Evolutionary conservation across 176 grass and related monocot species (phyloP).

Genomic region (Musa itinerans): DNA sequence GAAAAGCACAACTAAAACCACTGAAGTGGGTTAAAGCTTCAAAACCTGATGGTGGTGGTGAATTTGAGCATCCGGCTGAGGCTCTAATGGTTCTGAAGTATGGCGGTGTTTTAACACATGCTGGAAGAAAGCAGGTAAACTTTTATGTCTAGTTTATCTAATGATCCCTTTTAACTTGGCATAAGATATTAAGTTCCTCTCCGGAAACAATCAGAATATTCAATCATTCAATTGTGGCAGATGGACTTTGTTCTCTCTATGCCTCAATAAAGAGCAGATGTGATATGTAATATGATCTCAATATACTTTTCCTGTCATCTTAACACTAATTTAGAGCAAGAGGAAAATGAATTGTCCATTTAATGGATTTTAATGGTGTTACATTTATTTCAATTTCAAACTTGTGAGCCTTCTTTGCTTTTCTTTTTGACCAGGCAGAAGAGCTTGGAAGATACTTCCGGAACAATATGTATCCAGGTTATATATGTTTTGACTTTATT

Average conservation of each 20-base stretch:
- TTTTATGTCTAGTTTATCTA: slow-evolving; percentile 10
- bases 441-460: slow-evolving; percentile 91
- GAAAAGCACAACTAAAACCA: slow-evolving; percentile 93
- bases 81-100: slow-evolving; percentile 97
- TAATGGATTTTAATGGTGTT: neutral
- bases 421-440: slow-evolving; percentile 55
- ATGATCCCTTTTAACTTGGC: neutral
- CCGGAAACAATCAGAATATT: neutral
- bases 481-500: neutral
- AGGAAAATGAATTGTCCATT: neutral
- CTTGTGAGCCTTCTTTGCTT: neutral
- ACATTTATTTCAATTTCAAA: neutral
- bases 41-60: slow-evolving; percentile 45
- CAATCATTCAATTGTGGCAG: neutral
- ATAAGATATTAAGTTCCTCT: neutral
- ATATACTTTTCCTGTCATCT: neutral
- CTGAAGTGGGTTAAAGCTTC: slow-evolving; percentile 59
- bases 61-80: slow-evolving; percentile 74
- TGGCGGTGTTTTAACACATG: slow-evolving; percentile 92
- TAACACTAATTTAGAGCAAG: neutral
- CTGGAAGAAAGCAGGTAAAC: slow-evolving; percentile 86
- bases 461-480: slow-evolving; percentile 99
- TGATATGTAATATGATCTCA: too few relatives aligned
- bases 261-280: neutral
- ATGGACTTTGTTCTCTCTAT: too few relatives aligned